These are phyloP conservation scores for Arthrobotrys musiformis DNA, from an alignment of 2,329 filamentous ascomycete species.

Conservation along the genomic window DNA sequence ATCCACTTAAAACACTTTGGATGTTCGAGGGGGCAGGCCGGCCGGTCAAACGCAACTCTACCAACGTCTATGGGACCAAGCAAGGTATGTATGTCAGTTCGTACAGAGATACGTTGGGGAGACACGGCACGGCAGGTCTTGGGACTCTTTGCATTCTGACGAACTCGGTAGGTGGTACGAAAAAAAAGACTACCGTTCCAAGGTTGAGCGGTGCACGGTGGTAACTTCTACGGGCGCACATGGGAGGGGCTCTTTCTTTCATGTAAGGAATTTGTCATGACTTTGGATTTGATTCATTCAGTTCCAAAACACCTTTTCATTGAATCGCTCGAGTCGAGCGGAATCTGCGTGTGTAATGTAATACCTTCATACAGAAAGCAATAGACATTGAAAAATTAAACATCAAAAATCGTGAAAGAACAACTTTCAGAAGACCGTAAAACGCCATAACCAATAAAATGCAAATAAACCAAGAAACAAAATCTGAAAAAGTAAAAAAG, in stretches of 20 bases:
- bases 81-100: too few species aligned
- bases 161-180: conserved; percentile 19
- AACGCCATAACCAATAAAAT: conserved; percentile 12
- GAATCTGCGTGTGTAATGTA: too few species aligned
- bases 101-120: conserved; percentile 1
- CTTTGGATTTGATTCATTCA: conserved; percentile 24
- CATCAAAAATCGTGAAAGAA: conserved; percentile 22
- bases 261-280: conserved; percentile 16
- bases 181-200: not conserved
- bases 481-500: not conserved
- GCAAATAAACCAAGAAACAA: conserved; percentile 2
- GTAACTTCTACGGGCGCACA: conserved; percentile 10
- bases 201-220: not conserved
- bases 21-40: not conserved
- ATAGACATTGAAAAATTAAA: conserved; percentile 40
- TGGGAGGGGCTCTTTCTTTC: not conserved
- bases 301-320: conserved; percentile 27
- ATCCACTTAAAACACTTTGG: conserved; percentile 43
- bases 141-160: conserved; percentile 14
- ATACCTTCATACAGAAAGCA: conserved; percentile 32
- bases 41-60: not conserved
- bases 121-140: conserved; percentile 21
- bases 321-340: conserved; percentile 15
- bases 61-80: conserved; percentile 30
- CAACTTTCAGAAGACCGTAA: conserved; percentile 20